Evolutionary conservation across 345 rosid species (phyloP).

Genomic region (Lepidium didymum): DNA sequence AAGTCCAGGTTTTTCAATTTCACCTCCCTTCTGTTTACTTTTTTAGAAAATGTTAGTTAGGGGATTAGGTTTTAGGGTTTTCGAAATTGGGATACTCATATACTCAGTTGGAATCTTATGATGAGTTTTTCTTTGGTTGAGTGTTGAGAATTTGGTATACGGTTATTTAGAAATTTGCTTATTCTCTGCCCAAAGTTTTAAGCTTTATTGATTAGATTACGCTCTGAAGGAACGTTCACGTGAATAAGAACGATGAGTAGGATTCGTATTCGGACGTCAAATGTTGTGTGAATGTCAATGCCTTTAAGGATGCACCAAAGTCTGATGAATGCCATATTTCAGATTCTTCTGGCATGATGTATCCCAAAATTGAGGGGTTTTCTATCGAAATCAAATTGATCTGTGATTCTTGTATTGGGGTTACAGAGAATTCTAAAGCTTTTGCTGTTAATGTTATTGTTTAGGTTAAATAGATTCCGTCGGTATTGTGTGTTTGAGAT

Average conservation of each 20-base stretch:
- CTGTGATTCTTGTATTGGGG: neutral
- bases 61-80: neutral
- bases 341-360: neutral
- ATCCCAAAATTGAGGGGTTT: neutral
- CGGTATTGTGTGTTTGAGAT: neutral
- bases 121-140: neutral
- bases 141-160: neutral
- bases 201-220: constrained; percentile 2
- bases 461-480: neutral
- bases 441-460: neutral
- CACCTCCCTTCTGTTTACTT: neutral
- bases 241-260: neutral
- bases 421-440: neutral
- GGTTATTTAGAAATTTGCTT: neutral
- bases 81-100: neutral
- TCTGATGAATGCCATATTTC: neutral
- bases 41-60: neutral
- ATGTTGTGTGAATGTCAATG: neutral
- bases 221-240: neutral
- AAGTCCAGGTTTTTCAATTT: constrained; percentile 47
- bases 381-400: neutral
- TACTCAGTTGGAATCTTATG: neutral
- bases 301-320: neutral
- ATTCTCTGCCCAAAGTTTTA: neutral
- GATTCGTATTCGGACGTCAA: neutral